Conservation (phyloP, 2,329 filamentous ascomycete species). For the Cercospora sesami region DNA sequence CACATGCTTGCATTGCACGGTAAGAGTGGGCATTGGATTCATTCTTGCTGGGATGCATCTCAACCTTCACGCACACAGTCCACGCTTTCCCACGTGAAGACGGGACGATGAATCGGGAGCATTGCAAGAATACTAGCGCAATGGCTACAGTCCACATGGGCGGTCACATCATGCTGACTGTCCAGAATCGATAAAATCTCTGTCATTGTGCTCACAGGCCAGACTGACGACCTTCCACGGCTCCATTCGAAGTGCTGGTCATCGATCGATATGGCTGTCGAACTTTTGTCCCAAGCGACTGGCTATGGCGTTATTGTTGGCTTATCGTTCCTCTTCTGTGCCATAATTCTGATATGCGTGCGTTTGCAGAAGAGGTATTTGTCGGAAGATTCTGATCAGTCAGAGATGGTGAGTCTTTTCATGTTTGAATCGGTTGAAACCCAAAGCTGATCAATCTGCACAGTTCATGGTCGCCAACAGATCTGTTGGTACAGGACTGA, state of each 20-base stretch:
- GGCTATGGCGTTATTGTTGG: background rate
- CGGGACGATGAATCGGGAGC: background rate
- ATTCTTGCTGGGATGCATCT: background rate
- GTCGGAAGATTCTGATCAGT: too few species aligned
- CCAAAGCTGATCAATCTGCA: too few species aligned
- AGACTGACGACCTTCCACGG: background rate
- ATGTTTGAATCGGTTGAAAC: too few species aligned
- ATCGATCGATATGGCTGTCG: background rate
- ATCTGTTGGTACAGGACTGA: slow-evolving; percentile 34
- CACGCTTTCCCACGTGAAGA: background rate
- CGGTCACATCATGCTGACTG: background rate
- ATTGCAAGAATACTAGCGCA: background rate
- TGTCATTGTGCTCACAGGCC: background rate
- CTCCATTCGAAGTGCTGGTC: background rate
- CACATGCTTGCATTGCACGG: slow-evolving; percentile 4
- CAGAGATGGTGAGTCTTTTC: too few species aligned
- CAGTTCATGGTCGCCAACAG: slow-evolving; percentile 36
- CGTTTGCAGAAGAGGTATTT: background rate
- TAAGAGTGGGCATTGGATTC: background rate
- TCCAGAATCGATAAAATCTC: background rate
- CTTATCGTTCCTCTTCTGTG: background rate
- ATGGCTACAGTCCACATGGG: background rate
- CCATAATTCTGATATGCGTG: background rate
- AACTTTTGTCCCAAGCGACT: background rate
- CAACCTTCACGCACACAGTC: background rate